Evolutionary conservation across 441 rosid species (phyloP), one percentile per base, ranked within the genome.

Genomic region (Geranium incanum): DNA sequence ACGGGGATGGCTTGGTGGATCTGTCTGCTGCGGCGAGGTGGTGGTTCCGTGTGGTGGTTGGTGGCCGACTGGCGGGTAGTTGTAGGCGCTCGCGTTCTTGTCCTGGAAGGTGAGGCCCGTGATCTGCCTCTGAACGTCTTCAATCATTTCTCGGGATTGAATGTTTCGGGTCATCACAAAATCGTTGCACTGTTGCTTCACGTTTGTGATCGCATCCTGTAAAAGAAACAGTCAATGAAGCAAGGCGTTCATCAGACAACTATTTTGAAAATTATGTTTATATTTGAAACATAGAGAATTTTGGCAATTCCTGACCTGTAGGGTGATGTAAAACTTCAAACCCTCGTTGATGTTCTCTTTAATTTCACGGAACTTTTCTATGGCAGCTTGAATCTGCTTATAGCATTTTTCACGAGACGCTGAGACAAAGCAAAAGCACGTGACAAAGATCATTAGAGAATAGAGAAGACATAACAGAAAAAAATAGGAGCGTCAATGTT

Each of bases 181-280:
- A 80, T 94, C 98, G 73, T 92, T 94, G 83, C 96, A 91, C 72
- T 94, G 97, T 84, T 89, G 98, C 88, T 94, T 91, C 72, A 94
- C 76, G 69, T 91, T 94, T 77, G 91, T 87, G 81, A 94, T 86
- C 63, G 98, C 98, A 37, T 94, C 97, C 98, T 93, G 86, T 78
- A 52, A 66, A 77, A 76, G 52, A 1, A 19, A 7, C 36, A 7
- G 60, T 13, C 18, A 13, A 52, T 2, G 60, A 52, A 41, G 48
- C 1, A 28, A 28, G 33, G 33, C 33, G 33, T 28, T 28, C 33
- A 28, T 28, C 33, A 28, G 21, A 21, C 21, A 21, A 21, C 21
- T 21, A 21, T 21, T 28, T 28, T 28, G 33, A 28, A 28, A 28
- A 28, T 21, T 21, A 21, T 21, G 21, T 21, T 21, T 38, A 38